These are phyloP conservation scores for Nakazawaea ishiwadae DNA, from an alignment of 805 yeast species.

Conservation along the genomic window DNA sequence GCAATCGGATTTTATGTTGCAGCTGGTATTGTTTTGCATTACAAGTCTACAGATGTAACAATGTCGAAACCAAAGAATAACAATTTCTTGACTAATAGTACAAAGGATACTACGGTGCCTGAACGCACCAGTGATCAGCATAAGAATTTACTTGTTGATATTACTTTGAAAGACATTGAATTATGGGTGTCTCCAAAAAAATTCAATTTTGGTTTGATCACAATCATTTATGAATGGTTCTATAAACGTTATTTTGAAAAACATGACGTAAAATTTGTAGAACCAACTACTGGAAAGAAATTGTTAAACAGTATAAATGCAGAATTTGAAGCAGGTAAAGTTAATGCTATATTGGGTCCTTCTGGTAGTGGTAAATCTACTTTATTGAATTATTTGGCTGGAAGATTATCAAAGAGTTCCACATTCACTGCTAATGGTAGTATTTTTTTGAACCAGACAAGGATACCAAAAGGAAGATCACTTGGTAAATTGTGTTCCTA, in stretches of 20 bases:
- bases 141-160: slow-evolving; percentile 13
- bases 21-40: slow-evolving; percentile 43
- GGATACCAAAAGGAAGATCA: slow-evolving; percentile 25
- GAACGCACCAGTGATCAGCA: neutral
- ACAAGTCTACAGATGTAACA: slow-evolving; percentile 46
- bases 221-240: slow-evolving; percentile 6
- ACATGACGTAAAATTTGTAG: too few species aligned
- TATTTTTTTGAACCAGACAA: slow-evolving; percentile 36
- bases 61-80: slow-evolving; percentile 34
- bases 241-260: neutral
- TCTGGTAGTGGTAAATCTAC: slow-evolving; percentile 80
- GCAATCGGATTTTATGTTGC: slow-evolving; percentile 45
- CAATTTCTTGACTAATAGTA: slow-evolving; percentile 4
- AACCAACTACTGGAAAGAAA: too few species aligned
- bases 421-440: slow-evolving; percentile 29
- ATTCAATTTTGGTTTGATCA: slow-evolving; percentile 9
- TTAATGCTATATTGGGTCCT: slow-evolving; percentile 78
- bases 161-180: slow-evolving; percentile 18
- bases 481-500: slow-evolving; percentile 54
- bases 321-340: slow-evolving; percentile 44
- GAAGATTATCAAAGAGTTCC: slow-evolving; percentile 38
- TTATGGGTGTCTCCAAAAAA: slow-evolving; percentile 17
- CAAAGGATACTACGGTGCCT: neutral
- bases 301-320: slow-evolving; percentile 47
- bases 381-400: slow-evolving; percentile 56